A percentile compares a stretch with the other conserved stretches of the same genome.
Conservation (phyloP, 176 grass and related monocot species). For the Microstegium vimineum region DNA sequence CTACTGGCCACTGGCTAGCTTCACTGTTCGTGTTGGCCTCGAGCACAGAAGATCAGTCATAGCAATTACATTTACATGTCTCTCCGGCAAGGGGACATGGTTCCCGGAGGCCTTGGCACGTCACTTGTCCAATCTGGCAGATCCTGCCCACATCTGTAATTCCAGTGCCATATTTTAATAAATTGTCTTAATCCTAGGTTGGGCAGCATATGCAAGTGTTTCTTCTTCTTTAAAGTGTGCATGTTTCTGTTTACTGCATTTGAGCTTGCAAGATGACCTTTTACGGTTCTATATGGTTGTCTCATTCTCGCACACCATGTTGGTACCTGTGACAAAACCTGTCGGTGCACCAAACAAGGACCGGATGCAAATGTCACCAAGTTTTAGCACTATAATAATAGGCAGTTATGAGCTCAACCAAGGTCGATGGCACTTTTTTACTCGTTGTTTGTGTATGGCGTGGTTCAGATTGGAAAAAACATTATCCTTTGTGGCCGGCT, state of each 20-base stretch:
- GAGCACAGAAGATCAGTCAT: neutral
- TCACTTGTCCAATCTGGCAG: neutral
- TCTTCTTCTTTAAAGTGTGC: neutral
- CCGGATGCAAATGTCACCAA: neutral
- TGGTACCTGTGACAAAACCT: neutral
- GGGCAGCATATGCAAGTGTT: neutral
- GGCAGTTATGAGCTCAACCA: neutral
- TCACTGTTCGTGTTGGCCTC: neutral
- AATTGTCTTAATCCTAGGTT: neutral
- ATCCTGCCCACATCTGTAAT: too few relatives aligned
- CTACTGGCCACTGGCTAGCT: too few relatives aligned
- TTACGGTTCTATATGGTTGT: neutral
- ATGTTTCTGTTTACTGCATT: neutral
- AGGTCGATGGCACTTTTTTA: neutral
- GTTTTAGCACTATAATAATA: neutral
- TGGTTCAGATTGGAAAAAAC: neutral
- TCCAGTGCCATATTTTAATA: neutral
- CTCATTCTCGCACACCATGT: neutral
- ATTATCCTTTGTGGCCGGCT: neutral
- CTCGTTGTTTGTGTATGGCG: neutral
- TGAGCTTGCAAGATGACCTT: neutral
- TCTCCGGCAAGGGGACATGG: too few relatives aligned
- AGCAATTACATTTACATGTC: neutral
- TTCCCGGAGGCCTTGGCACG: neutral
- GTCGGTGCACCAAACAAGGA: slow-evolving; percentile 5